Conservation (phyloP, 495 filamentous ascomycete genomes). For the Aspergillus homomorphus region DNA sequence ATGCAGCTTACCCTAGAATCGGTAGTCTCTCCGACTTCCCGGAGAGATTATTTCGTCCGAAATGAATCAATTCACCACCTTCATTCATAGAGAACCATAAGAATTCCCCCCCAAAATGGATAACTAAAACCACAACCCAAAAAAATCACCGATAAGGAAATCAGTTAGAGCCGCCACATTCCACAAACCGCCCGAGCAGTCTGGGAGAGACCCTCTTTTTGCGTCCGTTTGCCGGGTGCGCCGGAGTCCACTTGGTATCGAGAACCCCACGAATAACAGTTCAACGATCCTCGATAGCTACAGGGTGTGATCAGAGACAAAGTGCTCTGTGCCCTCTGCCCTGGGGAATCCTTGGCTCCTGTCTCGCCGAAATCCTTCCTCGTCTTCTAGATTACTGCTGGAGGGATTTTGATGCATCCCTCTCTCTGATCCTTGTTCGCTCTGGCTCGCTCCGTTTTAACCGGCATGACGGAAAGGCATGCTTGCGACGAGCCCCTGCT, state of each 20-base stretch:
- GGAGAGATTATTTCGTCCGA: too few species aligned
- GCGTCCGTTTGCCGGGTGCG: conserved; percentile 11
- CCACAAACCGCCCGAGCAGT: background rate
- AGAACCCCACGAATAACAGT: conserved; percentile 18
- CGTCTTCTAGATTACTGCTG: background rate
- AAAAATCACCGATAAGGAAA: conserved; percentile 5
- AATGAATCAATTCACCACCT: background rate
- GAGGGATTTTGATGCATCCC: background rate
- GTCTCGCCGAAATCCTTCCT: background rate
- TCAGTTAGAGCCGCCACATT: conserved; percentile 2
- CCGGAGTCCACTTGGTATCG: conserved; percentile 11
- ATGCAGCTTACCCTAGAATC: background rate
- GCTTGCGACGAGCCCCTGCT: background rate
- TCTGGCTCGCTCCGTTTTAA: background rate
- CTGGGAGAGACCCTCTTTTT: conserved; percentile 12
- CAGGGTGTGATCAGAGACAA: conserved; percentile 1
- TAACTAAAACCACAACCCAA: background rate
- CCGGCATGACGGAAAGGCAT: background rate
- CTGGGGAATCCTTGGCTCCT: background rate
- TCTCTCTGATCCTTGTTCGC: background rate
- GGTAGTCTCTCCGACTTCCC: background rate
- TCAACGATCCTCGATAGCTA: conserved; percentile 14
- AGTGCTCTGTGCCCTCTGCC: background rate
- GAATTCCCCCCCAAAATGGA: too few species aligned
- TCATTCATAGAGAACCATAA: too few species aligned